Conservation (phyloP, 768 basidiomycete species). For the Goffeauzyma gilvescens region DNA sequence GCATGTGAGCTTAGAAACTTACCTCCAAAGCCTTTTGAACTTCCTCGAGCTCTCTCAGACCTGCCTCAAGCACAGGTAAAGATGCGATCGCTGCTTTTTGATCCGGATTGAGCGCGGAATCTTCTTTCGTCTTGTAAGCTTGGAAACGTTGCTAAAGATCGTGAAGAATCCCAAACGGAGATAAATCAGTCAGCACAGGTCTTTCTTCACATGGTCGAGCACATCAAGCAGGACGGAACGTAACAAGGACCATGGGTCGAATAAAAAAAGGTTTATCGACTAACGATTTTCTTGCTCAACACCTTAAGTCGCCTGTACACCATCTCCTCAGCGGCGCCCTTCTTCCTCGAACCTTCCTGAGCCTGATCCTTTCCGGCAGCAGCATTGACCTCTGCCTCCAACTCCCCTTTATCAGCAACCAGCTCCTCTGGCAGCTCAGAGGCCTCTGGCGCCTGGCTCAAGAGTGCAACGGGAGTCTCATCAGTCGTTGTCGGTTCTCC, state of each 20-base stretch:
- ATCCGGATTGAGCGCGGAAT: slow-evolving; percentile 67
- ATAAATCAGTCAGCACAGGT: not conserved
- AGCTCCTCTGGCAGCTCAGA: slow-evolving; percentile 6
- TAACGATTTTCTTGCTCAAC: slow-evolving; percentile 65
- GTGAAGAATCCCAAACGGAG: not conserved
- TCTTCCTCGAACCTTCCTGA: slow-evolving; percentile 1
- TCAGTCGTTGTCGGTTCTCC: too few species aligned
- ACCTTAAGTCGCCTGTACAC: slow-evolving; percentile 58
- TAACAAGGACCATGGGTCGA: too few species aligned
- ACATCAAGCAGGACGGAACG: slow-evolving; percentile 1
- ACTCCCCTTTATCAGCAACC: slow-evolving; percentile 1
- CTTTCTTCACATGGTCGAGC: slow-evolving; percentile 6
- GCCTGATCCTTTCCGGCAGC: not conserved
- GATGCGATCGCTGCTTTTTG: slow-evolving; percentile 56
- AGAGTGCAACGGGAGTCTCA: slow-evolving; percentile 5
- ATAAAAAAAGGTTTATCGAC: slow-evolving; percentile 18
- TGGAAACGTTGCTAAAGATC: slow-evolving; percentile 44
- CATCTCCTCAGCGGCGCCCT: slow-evolving; percentile 53
- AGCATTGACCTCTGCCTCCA: slow-evolving; percentile 3
- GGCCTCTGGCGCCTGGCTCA: slow-evolving; percentile 1
- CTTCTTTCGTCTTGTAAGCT: slow-evolving; percentile 47
- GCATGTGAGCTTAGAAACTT: slow-evolving; percentile 17
- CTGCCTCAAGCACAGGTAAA: slow-evolving; percentile 56
- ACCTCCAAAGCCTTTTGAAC: slow-evolving; percentile 74
- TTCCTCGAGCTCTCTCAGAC: slow-evolving; percentile 63